Evolutionary conservation across 1,139 yeast genomes (phyloP).

Genomic region (Debaryomyces udenii): DNA sequence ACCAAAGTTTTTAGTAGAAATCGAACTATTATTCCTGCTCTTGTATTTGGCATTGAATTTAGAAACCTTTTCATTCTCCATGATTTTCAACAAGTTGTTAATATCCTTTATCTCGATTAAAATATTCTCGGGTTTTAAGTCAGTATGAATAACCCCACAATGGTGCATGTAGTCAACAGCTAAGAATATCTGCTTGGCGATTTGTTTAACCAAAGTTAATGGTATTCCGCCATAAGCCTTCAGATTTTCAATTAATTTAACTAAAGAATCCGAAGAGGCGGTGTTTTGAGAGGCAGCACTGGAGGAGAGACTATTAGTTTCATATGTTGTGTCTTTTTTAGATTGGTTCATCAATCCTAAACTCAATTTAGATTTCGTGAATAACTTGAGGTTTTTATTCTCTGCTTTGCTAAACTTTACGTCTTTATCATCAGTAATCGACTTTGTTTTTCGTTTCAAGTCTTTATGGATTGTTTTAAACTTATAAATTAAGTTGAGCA

Average conservation of each 20-base stretch:
- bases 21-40: slow-evolving; percentile 6
- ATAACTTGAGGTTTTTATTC: slow-evolving; percentile 25
- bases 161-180: slow-evolving; percentile 47
- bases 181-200: slow-evolving; percentile 40
- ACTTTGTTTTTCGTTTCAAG: background rate
- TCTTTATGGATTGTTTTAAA: slow-evolving; percentile 23
- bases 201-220: slow-evolving; percentile 37
- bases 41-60: slow-evolving; percentile 14
- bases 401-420: background rate
- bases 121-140: slow-evolving; percentile 48
- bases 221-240: slow-evolving; percentile 37
- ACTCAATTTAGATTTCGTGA: slow-evolving; percentile 29
- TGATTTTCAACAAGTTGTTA: slow-evolving; percentile 34
- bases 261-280: slow-evolving; percentile 17
- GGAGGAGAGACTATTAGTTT: background rate
- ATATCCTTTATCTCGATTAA: slow-evolving; percentile 45
- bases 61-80: slow-evolving; percentile 35
- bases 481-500: slow-evolving; percentile 41
- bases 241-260: slow-evolving; percentile 18
- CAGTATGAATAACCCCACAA: slow-evolving; percentile 49
- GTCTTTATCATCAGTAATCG: background rate
- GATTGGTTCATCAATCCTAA: slow-evolving; percentile 22
- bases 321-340: background rate
- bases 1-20: slow-evolving; percentile 2
- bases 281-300: background rate